phyloP scores from a whole-genome alignment of 2,329 filamentous ascomycete species.

The Penicillium sp. region DNA sequence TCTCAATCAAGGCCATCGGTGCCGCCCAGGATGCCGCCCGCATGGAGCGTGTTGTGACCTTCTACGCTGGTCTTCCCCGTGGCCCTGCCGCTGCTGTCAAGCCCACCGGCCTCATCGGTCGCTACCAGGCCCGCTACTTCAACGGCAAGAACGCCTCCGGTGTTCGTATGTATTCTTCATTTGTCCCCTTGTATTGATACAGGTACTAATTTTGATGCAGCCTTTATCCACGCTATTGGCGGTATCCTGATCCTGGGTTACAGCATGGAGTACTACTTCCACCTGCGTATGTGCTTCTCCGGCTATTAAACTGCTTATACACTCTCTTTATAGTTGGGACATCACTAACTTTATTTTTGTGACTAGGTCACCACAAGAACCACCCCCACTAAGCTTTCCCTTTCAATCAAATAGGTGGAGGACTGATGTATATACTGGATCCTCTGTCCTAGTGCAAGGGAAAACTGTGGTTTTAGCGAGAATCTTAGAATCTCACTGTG shows the following conservation, averaged over 20 bases:
- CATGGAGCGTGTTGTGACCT: slow-evolving; percentile 97
- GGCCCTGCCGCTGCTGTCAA: slow-evolving; percentile 82
- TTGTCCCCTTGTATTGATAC: neutral
- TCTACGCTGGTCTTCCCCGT: slow-evolving; percentile 98
- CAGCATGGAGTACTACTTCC: slow-evolving; percentile 99
- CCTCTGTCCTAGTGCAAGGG: slow-evolving; percentile 32
- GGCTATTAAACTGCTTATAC: neutral
- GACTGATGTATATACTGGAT: slow-evolving; percentile 45
- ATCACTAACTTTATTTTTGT: slow-evolving; percentile 14
- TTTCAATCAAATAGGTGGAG: slow-evolving; percentile 24
- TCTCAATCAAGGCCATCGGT: slow-evolving; percentile 78
- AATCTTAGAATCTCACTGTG: slow-evolving; percentile 21
- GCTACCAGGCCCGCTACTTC: slow-evolving; percentile 87
- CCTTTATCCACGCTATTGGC: slow-evolving; percentile 82
- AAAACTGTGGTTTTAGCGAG: slow-evolving; percentile 32
- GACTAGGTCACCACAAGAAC: slow-evolving; percentile 98
- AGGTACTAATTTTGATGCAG: slow-evolving; percentile 51
- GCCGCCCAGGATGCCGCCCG: slow-evolving; percentile 92
- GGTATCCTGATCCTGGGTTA: slow-evolving; percentile 81
- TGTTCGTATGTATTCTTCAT: slow-evolving; percentile 68
- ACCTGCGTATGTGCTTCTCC: slow-evolving; percentile 75
- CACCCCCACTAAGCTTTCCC: slow-evolving; percentile 77
- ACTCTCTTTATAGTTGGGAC: neutral
- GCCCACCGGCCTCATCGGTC: slow-evolving; percentile 76
- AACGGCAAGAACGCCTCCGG: slow-evolving; percentile 80